Conservation (phyloP, 495 filamentous ascomycete genomes). For the Acidiella bohemica region DNA sequence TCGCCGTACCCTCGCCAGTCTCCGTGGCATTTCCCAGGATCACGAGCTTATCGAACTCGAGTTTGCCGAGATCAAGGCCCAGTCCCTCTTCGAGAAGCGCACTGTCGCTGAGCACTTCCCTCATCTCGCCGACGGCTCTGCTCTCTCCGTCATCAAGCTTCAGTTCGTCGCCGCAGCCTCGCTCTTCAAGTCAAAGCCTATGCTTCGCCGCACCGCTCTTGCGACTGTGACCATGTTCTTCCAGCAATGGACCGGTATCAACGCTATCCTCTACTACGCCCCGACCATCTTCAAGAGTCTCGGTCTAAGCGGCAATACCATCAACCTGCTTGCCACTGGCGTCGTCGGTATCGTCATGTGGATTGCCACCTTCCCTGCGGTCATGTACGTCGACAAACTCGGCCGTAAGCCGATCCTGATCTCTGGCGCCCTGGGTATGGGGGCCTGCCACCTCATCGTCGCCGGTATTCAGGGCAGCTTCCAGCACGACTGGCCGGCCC, state of each 20-base stretch:
- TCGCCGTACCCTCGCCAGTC: constrained; percentile 47
- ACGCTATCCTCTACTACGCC: constrained; percentile 56
- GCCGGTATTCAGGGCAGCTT: constrained; percentile 57
- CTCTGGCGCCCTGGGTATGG: constrained; percentile 30
- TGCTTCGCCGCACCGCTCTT: constrained; percentile 61
- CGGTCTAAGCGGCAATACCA: constrained; percentile 48
- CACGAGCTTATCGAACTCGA: constrained; percentile 59
- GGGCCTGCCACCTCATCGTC: constrained; percentile 49
- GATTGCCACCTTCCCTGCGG: constrained; percentile 36
- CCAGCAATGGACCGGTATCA: constrained; percentile 53
- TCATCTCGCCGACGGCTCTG: constrained; percentile 43
- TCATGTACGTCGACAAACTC: constrained; percentile 44
- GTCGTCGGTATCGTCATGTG: constrained; percentile 67
- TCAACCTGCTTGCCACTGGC: constrained; percentile 61
- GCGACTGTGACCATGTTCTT: constrained; percentile 61
- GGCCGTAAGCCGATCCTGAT: constrained; percentile 30
- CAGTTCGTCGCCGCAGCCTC: constrained; percentile 60
- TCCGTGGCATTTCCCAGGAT: constrained; percentile 47
- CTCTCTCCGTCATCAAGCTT: constrained; percentile 49
- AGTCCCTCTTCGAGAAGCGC: constrained; percentile 66
- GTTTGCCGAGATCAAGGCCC: constrained; percentile 70
- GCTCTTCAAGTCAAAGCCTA: constrained; percentile 56
- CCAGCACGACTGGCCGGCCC: constrained; percentile 41
- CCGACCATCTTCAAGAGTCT: constrained; percentile 60
- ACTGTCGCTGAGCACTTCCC: constrained; percentile 60